These are phyloP conservation scores for Mortierella sp. DNA, from an alignment of 371 early-diverging fungal species.

Conservation along the genomic window DNA sequence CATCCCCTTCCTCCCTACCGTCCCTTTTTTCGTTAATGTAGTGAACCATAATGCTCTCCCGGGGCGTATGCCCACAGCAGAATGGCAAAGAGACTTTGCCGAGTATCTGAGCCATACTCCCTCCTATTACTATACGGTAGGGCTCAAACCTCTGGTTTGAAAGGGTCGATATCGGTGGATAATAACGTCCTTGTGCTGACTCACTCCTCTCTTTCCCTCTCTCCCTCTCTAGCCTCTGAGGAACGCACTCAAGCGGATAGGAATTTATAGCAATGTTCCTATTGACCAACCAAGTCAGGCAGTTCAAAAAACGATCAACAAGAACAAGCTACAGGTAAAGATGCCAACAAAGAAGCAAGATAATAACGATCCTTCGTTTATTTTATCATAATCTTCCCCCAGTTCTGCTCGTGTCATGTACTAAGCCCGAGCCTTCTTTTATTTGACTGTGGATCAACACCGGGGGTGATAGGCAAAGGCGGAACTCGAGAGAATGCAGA, in stretches of 20 bases:
- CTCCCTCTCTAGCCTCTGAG: slow-evolving; percentile 53
- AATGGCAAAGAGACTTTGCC: slow-evolving; percentile 63
- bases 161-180: background rate
- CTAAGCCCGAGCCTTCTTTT: no score
- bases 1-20: background rate
- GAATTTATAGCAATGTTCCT: slow-evolving; percentile 28
- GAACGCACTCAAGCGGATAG: slow-evolving; percentile 53
- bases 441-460: background rate
- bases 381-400: no score
- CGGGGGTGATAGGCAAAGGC: slow-evolving; percentile 25
- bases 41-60: slow-evolving; percentile 36
- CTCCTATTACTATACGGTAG: slow-evolving; percentile 59
- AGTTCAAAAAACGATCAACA: slow-evolving; percentile 15
- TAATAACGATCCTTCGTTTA: no score
- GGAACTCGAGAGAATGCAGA: slow-evolving; percentile 26
- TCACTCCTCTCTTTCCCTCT: slow-evolving; percentile 31
- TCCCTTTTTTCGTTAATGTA: background rate
- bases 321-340: slow-evolving; percentile 36
- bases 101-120: slow-evolving; percentile 69
- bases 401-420: no score
- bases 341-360: no score
- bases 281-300: slow-evolving; percentile 26
- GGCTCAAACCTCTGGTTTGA: slow-evolving; percentile 1
- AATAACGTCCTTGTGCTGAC: no score
- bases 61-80: slow-evolving; percentile 41